These are phyloP conservation scores for Macrolepiota dolichaula DNA, from an alignment of 768 basidiomycete genomes.

Conservation along the genomic window DNA sequence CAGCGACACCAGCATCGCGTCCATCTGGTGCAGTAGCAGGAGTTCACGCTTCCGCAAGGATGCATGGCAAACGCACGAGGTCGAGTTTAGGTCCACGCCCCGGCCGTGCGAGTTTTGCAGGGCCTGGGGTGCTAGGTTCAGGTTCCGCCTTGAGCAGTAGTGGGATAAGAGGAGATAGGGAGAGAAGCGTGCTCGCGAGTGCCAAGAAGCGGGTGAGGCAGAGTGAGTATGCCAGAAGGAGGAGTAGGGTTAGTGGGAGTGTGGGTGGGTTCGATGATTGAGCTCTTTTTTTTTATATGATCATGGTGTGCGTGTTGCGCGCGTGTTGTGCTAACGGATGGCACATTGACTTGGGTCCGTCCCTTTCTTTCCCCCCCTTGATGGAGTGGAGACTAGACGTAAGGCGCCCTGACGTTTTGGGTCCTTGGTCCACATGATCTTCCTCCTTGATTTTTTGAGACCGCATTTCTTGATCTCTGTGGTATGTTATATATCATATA, in stretches of 20 bases:
- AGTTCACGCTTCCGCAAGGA: slow-evolving; percentile 13
- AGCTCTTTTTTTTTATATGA: no score
- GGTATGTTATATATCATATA: not conserved
- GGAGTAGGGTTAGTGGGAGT: slow-evolving; percentile 32
- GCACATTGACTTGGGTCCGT: no score
- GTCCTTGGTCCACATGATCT: not conserved
- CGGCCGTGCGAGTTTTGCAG: slow-evolving; percentile 33
- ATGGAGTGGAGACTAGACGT: not conserved
- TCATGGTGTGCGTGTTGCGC: no score
- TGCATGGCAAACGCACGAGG: slow-evolving; percentile 17
- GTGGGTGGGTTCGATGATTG: not conserved
- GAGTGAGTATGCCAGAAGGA: slow-evolving; percentile 68
- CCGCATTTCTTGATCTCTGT: not conserved
- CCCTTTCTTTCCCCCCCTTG: no score
- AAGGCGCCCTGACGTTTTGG: not conserved
- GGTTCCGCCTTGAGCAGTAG: slow-evolving; percentile 21
- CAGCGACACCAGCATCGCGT: slow-evolving; percentile 18
- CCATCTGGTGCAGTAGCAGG: slow-evolving; percentile 9
- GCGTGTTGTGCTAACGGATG: no score
- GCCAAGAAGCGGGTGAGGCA: slow-evolving; percentile 74
- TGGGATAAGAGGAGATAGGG: slow-evolving; percentile 23
- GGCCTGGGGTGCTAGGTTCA: slow-evolving; percentile 14
- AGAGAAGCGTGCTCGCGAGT: slow-evolving; percentile 43
- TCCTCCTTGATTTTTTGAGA: not conserved
- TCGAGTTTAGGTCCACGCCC: slow-evolving; percentile 53